phyloP scores from a whole-genome alignment of 768 basidiomycete species.

The Russula sp. region DNA sequence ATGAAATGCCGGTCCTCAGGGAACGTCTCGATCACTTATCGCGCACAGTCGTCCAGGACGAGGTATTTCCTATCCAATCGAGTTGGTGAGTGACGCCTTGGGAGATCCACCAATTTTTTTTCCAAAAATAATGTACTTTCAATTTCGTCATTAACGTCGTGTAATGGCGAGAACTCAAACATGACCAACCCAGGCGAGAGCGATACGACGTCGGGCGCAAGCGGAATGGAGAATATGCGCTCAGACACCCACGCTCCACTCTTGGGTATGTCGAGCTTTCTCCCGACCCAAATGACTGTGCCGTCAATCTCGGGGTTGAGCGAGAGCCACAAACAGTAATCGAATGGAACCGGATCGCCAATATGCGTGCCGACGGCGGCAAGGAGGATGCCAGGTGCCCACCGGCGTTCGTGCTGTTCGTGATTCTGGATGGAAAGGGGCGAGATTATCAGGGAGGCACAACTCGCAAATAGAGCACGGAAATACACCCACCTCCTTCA shows the following conservation, averaged over 20 bases:
- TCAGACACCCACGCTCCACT: slow-evolving; percentile 36
- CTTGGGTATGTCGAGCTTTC: slow-evolving; percentile 63
- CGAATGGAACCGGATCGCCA: slow-evolving; percentile 30
- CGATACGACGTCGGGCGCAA: neutral
- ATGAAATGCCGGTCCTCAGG: too few relatives aligned
- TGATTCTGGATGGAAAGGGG: slow-evolving; percentile 30
- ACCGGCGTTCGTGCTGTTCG: too few relatives aligned
- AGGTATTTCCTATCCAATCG: neutral
- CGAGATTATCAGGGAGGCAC: neutral
- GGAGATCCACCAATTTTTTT: too few relatives aligned
- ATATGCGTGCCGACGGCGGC: slow-evolving; percentile 39
- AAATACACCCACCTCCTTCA: slow-evolving; percentile 53
- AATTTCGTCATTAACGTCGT: slow-evolving; percentile 55
- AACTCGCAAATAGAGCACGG: neutral
- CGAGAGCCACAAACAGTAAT: slow-evolving; percentile 71
- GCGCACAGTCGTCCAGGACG: slow-evolving; percentile 62
- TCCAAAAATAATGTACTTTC: slow-evolving; percentile 43
- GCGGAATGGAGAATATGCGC: too few relatives aligned
- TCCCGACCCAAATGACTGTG: slow-evolving; percentile 75
- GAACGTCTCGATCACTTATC: slow-evolving; percentile 46
- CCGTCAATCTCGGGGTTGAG: slow-evolving; percentile 65
- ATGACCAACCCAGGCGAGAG: slow-evolving; percentile 55
- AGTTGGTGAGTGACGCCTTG: neutral
- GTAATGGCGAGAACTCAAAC: slow-evolving; percentile 66
- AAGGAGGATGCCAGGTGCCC: slow-evolving; percentile 24